A percentile compares a stretch with the other conserved stretches of the same genome.
Evolutionary conservation across 2,329 filamentous ascomycete species (phyloP).

Genomic region (Colletotrichum gigasporum): DNA sequence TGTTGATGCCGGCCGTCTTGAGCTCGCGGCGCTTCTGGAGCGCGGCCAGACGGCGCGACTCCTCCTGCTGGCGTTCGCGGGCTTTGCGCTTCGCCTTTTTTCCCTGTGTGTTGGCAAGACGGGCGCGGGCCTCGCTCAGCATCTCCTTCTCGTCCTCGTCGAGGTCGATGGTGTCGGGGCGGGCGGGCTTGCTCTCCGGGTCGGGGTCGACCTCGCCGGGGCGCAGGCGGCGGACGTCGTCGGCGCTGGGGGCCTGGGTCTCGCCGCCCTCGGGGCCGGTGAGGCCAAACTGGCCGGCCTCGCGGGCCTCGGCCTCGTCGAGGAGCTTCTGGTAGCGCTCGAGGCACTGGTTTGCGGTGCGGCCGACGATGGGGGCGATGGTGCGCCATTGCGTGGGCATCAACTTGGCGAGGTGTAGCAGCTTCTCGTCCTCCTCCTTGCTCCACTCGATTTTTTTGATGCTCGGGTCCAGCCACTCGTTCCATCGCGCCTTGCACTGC

Average conservation of each 20-base stretch:
- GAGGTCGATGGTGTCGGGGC: constrained; percentile 96
- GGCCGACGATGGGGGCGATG: constrained; percentile 94
- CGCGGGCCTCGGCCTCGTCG: constrained; percentile 92
- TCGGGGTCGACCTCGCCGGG: constrained; percentile 98
- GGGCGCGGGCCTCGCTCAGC: constrained; percentile 95
- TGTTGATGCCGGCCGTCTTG: constrained; percentile 97
- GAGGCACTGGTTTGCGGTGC: constrained; percentile 95
- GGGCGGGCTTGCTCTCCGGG: constrained; percentile 93
- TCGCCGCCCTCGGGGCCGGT: constrained; percentile 89
- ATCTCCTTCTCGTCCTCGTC: constrained; percentile 99
- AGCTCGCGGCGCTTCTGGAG: constrained; percentile 96
- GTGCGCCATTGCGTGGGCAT: constrained; percentile 99
- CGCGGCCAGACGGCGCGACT: constrained; percentile 87
- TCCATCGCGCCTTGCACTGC: constrained; percentile 99
- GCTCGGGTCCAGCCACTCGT: constrained; percentile 96
- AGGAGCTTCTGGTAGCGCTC: constrained; percentile 97
- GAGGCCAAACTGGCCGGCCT: constrained; percentile 84
- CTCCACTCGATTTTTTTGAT: constrained; percentile 99
- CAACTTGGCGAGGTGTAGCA: constrained; percentile 94
- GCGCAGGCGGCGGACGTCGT: constrained; percentile 87
- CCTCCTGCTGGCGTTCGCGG: constrained; percentile 92
- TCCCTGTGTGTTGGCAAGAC: constrained; percentile 96
- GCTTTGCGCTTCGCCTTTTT: constrained; percentile 99
- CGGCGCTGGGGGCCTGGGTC: constrained; percentile 85
- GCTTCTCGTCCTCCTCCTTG: constrained; percentile 97